A percentile compares a stretch with the other conserved stretches of the same genome.
Evolutionary conservation across 2,329 filamentous ascomycete genomes (phyloP).

Genomic region (Thermoascus crustaceus): DNA sequence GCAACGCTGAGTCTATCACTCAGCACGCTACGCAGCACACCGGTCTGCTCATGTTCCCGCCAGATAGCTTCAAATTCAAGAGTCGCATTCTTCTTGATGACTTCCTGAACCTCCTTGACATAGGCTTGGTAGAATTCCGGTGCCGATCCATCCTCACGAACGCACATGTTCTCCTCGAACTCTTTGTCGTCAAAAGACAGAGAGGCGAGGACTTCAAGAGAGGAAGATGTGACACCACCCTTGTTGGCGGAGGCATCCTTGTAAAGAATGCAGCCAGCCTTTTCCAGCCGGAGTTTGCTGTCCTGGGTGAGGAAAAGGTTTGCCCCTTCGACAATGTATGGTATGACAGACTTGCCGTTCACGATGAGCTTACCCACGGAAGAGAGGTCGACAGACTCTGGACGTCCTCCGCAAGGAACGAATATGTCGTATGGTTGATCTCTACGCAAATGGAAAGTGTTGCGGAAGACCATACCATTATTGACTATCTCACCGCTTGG

Average conservation of each 20-base stretch:
- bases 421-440: constrained; percentile 74
- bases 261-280: constrained; percentile 89
- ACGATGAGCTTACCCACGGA: constrained; percentile 81
- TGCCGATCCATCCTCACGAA: constrained; percentile 63
- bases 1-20: constrained; percentile 85
- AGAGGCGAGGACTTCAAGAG: constrained; percentile 88
- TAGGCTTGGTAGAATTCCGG: constrained; percentile 91
- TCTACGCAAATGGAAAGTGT: constrained; percentile 87
- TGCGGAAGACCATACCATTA: constrained; percentile 93
- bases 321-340: constrained; percentile 95
- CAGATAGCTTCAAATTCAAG: constrained; percentile 98
- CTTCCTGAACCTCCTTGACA: constrained; percentile 82
- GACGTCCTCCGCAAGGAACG: constrained; percentile 91
- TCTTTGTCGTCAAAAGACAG: constrained; percentile 85
- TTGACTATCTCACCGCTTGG: constrained; percentile 77
- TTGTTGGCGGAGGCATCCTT: constrained; percentile 99
- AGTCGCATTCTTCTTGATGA: constrained; percentile 81
- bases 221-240: constrained; percentile 94
- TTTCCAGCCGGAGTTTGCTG: constrained; percentile 88
- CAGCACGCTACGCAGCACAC: constrained; percentile 71
- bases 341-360: constrained; percentile 77
- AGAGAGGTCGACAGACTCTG: constrained; percentile 90
- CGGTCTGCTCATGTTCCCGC: constrained; percentile 81
- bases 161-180: constrained; percentile 92
- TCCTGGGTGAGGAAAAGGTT: constrained; percentile 99